Conservation (phyloP, 106 monocot genomes). For the Apostasia ramifera region DNA sequence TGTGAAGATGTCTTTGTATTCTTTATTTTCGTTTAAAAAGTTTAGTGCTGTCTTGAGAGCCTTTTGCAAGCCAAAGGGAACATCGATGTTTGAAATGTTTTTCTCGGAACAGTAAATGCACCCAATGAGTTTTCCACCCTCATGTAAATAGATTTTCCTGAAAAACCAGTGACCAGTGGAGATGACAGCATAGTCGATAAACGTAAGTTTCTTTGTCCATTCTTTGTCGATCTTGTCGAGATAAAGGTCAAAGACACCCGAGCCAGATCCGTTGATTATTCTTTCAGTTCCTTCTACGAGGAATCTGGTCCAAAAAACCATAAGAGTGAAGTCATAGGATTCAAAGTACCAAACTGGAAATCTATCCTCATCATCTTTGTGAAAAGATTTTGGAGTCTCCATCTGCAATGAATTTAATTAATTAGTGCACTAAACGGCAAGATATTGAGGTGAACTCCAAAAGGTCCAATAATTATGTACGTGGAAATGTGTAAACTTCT, state of each 20-base stretch:
- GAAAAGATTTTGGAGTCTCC: constrained; percentile 26
- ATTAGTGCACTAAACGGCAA: not conserved
- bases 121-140: constrained; percentile 29
- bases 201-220: constrained; percentile 29
- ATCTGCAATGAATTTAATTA: constrained; percentile 26
- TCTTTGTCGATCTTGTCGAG: constrained; percentile 36
- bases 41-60: constrained; percentile 33
- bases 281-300: constrained; percentile 33
- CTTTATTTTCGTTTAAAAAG: constrained; percentile 8
- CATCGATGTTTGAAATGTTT: constrained; percentile 15
- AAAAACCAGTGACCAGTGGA: constrained; percentile 69
- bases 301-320: constrained; percentile 45
- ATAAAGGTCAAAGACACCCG: constrained; percentile 32
- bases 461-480: too few relatives aligned
- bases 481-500: not conserved
- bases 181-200: constrained; percentile 33
- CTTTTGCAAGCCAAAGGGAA: constrained; percentile 12
- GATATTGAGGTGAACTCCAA: not conserved
- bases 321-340: constrained; percentile 44
- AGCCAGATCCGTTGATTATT: constrained; percentile 27
- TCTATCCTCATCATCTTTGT: constrained; percentile 29
- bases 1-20: constrained; percentile 12
- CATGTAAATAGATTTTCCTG: constrained; percentile 39
- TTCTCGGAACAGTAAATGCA: constrained; percentile 44
- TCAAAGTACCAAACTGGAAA: constrained; percentile 48